A percentile compares a stretch with the other conserved stretches of the same genome.
Evolutionary conservation across 148 eudicot species (phyloP).

Genomic region (Rhododendron simsii): DNA sequence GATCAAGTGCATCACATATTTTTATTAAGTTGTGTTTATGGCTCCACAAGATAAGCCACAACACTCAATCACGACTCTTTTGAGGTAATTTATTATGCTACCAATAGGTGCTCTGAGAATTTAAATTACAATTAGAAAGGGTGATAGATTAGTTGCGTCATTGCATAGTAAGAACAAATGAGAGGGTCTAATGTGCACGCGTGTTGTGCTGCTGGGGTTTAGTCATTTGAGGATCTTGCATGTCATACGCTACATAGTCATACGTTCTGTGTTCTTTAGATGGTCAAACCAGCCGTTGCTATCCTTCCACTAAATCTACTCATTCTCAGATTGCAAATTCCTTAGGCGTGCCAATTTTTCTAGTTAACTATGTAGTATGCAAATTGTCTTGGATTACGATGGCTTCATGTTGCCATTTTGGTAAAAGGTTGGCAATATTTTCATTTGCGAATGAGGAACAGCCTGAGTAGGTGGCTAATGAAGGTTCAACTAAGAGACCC

Average conservation of each 20-base stretch:
- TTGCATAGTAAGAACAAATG: neutral
- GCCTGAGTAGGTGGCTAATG: neutral
- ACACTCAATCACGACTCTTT: neutral
- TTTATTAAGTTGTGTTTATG: neutral
- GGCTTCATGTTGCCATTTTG: neutral
- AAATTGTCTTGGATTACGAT: too few species aligned
- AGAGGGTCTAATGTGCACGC: neutral
- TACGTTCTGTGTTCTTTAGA: neutral
- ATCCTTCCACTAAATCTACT: neutral
- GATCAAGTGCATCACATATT: neutral
- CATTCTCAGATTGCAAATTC: neutral
- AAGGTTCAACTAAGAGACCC: neutral
- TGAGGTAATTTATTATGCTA: neutral
- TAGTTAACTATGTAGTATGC: too few species aligned
- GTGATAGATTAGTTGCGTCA: neutral
- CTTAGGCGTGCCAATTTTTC: neutral
- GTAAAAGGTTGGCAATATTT: neutral
- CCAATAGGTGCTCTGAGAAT: neutral
- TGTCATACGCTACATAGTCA: neutral
- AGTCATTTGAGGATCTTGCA: neutral
- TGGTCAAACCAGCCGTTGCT: neutral
- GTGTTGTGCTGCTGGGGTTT: neutral
- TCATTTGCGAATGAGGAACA: neutral
- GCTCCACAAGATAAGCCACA: neutral
- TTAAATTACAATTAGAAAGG: neutral